Percentiles rank a stretch among this genome's conserved stretches.
Evolutionary conservation across 169 alveolate genomes (phyloP).

Genomic region (Cryptosporidium sp.): DNA sequence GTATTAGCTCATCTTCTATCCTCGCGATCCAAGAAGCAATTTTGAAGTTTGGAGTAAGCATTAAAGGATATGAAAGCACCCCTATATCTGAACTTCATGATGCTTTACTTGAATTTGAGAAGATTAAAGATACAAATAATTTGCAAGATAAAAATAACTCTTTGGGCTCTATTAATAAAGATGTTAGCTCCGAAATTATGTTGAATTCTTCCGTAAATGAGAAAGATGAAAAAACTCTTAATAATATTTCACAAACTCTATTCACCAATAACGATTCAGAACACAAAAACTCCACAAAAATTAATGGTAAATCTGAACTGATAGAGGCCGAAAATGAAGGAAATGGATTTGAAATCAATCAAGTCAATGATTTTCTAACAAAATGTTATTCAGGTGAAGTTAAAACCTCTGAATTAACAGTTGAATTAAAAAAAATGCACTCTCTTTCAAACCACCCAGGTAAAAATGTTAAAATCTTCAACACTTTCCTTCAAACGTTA

Average conservation of each 20-base stretch:
- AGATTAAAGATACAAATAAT: background rate
- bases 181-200: background rate
- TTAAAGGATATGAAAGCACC: conserved; percentile 40
- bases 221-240: background rate
- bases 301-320: background rate
- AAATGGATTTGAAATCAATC: background rate
- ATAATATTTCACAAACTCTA: background rate
- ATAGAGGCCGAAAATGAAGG: background rate
- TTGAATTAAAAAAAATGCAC: conserved; percentile 4
- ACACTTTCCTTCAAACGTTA: conserved; percentile 79
- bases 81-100: conserved; percentile 17
- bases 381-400: conserved; percentile 56
- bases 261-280: background rate
- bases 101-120: conserved; percentile 61
- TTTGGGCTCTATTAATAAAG: background rate
- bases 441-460: conserved; percentile 8
- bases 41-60: conserved; percentile 1
- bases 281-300: background rate
- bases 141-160: background rate
- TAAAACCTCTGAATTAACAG: background rate
- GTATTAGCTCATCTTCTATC: conserved; percentile 44
- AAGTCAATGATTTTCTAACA: conserved; percentile 41
- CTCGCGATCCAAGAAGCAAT: conserved; percentile 33
- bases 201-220: background rate
- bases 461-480: conserved; percentile 11